Base-by-base conservation (phyloP, 1,284 basidiomycete species). In the Melanopsichium pennsylvanicum region DNA sequence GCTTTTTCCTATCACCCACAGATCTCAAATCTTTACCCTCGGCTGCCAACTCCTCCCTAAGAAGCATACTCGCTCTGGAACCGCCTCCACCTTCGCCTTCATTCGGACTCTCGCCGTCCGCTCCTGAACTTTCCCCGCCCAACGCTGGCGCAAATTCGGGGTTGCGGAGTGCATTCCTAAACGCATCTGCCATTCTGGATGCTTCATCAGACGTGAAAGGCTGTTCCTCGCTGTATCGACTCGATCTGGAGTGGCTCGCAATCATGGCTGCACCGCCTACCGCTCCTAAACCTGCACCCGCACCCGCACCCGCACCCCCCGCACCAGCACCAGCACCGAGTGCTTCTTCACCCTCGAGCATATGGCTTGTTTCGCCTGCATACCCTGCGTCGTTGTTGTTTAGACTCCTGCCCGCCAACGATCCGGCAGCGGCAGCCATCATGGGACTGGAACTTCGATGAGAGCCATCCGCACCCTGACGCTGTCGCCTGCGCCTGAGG, bases 161-260 rank as follows among this genome's bases (percentile, higher is more conserved):
- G 18, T 58, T 63, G 35, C 71, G 63, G n/a, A 75, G 59, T 22
- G 71, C 72, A 21, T 61, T 67, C 16, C 64, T 58, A 54, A 72
- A 74, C 9, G 70, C 70, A 46, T 74, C 62, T 10, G 74, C 70
- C 72, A 74, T 76, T 10, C 70, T 49, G 11, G 61, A 64, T 7
- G 72, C 74, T 43, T 76, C 72, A 35, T 74, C 70, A 25, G 74
- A 64, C n/a, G 62, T 72, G 40, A 74, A 72, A 1, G 62, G 64
- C 29, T 62, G 60, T 10, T 68, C 66, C 1, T 64, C 62, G 26
- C 55, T 63, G 34, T 63, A 64, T 13, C 62, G 59, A 15, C 45
- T 50, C 2, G 57, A 49, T 29, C 38, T 49, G 21, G 60, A 55
- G n/a, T 42, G 11, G 33, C 39, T 47, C 1, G 58, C 49, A 50